phyloP scores from a whole-genome alignment of 257 asterid genomes.

The Ballota nigra region DNA sequence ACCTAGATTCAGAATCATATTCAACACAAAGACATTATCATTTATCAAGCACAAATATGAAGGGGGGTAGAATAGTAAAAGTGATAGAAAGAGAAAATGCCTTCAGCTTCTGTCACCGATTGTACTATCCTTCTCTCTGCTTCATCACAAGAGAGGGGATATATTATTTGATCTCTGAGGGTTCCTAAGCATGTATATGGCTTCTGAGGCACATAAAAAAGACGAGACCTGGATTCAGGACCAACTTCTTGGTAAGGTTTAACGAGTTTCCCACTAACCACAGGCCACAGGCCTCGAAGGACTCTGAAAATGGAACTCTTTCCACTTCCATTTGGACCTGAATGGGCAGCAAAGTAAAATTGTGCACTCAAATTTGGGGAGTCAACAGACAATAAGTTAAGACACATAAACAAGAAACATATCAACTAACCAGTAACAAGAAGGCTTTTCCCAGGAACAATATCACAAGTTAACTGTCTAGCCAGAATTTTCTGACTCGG shows the following conservation, averaged over 20 bases:
- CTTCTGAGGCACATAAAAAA: conserved; percentile 92
- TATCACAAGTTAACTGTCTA: conserved; percentile 68
- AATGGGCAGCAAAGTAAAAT: neutral
- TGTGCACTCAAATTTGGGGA: neutral
- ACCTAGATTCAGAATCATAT: conserved; percentile 43
- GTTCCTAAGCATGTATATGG: conserved; percentile 99
- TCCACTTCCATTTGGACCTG: conserved; percentile 99
- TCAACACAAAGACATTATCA: neutral
- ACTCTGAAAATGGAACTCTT: conserved; percentile 98
- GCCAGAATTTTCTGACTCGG: conserved; percentile 90
- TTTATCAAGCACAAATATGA: neutral
- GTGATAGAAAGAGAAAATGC: conserved; percentile 5
- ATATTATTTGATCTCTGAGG: conserved; percentile 94
- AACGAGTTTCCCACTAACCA: conserved; percentile 70
- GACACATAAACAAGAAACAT: conserved; percentile 8
- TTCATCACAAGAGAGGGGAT: conserved; percentile 82
- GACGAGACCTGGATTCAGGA: conserved; percentile 49
- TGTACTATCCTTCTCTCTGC: conserved; percentile 62
- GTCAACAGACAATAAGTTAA: neutral
- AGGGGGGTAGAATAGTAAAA: conserved; percentile 11
- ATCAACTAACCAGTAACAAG: conserved; percentile 91
- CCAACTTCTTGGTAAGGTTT: conserved; percentile 54
- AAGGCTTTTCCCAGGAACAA: conserved; percentile 83
- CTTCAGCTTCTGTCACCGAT: conserved; percentile 48
- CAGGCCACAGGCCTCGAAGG: conserved; percentile 97